Base-by-base conservation (phyloP, 2,329 filamentous ascomycete species). In the Fusarium chlamydosporum region DNA sequence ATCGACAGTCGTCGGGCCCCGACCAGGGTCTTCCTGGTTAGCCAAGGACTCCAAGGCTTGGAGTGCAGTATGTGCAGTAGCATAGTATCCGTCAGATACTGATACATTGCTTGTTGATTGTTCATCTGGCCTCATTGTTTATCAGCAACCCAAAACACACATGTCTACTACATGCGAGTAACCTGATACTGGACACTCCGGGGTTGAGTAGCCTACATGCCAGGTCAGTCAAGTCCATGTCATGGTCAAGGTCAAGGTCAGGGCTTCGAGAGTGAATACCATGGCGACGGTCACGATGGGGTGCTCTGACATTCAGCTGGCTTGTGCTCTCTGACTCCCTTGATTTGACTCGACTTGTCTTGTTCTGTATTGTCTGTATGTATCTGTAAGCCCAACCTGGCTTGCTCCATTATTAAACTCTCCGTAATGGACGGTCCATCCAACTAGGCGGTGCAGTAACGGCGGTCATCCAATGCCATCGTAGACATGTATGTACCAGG, bases 21-120 rank as follows among this genome's bases (percentile, higher is more conserved):
- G 47, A 72, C 72, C 54, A 61, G 72, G 72, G 69, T 72, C 55
- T 72, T 72, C 72, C 72, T 50, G 47, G 72, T 48, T 27, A 38
- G 50, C 64, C 54, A 61, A 60, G 61, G 18, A 10, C 38, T 15
- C 53, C 47, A 52, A 52, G 43, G 45, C 20, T 50, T 46, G 38
- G 48, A 58, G 56, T 60, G 38, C 37, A 45, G 16, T 52, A 47
- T 10, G 33, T 50, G 23, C 16, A 18, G 34, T 27, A 50, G 41
- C 35, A 38, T 33, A 18, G 35, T 35, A 46, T 29, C 29, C 29
- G 29, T 29, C 40, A 27, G 9, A 43, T 42, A 60, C 42, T n/a
- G 31, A 41, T 59, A 43, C 54, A 35, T 46, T 35, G 8, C 20
- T 50, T 50, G n/a, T 50, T 50, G n/a, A 18, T 47, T 16, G 10